Percentiles rank a stretch among this genome's conserved stretches.
phyloP scores from a whole-genome alignment of 495 filamentous ascomycete species.

The Neohortaea acidophila region DNA sequence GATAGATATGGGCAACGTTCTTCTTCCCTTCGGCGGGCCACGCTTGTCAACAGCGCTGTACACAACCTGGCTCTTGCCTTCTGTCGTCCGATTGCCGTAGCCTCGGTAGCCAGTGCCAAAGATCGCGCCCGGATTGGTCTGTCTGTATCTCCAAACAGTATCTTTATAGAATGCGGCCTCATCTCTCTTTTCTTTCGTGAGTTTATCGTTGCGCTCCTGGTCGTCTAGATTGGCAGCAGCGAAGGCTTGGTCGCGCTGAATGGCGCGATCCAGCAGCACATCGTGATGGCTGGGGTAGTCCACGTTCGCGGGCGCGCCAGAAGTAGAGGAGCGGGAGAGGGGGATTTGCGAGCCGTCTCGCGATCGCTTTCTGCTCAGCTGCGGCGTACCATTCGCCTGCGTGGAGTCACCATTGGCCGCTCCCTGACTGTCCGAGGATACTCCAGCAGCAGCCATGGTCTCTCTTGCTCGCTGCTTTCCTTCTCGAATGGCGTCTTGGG shows the following conservation, averaged over 20 bases:
- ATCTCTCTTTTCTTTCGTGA: constrained; percentile 31
- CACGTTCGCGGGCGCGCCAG: constrained; percentile 16
- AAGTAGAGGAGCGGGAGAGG: constrained; percentile 3
- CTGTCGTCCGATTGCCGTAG: constrained; percentile 73
- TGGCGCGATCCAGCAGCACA: constrained; percentile 53
- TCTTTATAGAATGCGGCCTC: constrained; percentile 39
- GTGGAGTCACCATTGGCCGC: constrained; percentile 20
- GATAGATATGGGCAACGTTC: constrained; percentile 53
- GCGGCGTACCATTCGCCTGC: constrained; percentile 8
- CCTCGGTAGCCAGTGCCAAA: constrained; percentile 78
- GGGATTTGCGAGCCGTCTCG: constrained; percentile 39
- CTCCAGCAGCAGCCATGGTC: constrained; percentile 37
- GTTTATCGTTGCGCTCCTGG: constrained; percentile 21
- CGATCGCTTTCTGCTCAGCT: constrained; percentile 41
- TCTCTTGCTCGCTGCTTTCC: constrained; percentile 46
- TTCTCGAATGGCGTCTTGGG: constrained; percentile 32
- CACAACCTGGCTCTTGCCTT: constrained; percentile 44
- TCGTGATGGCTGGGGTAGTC: constrained; percentile 20
- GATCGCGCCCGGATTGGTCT: constrained; percentile 42
- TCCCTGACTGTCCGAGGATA: constrained; percentile 10
- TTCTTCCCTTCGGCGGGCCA: constrained; percentile 56
- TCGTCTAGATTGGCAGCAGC: too few species aligned
- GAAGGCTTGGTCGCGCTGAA: constrained; percentile 66
- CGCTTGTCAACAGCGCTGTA: constrained; percentile 66
- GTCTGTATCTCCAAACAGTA: constrained; percentile 34